phyloP scores from a whole-genome alignment of 352 stramenopile species.

The Pythium dissotocum region DNA sequence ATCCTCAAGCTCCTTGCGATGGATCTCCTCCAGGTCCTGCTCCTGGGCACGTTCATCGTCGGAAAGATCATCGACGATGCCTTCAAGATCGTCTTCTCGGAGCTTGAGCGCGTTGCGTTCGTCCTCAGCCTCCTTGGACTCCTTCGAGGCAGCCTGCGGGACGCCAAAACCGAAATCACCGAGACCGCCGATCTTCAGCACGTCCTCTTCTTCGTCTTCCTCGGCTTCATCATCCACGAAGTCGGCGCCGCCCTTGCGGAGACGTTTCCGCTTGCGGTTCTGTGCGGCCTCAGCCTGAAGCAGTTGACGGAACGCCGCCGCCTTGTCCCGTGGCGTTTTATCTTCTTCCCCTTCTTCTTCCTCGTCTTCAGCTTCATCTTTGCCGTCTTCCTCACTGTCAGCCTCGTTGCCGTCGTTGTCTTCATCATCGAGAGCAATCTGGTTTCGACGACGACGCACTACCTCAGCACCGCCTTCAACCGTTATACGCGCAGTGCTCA shows the following conservation, averaged over 20 bases:
- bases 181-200: slow-evolving; percentile 77
- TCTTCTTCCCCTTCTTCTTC: slow-evolving; percentile 16
- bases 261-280: slow-evolving; percentile 55
- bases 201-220: slow-evolving; percentile 85
- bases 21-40: slow-evolving; percentile 73
- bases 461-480: neutral
- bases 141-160: slow-evolving; percentile 60
- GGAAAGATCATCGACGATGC: slow-evolving; percentile 86
- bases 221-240: slow-evolving; percentile 86
- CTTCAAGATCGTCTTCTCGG: slow-evolving; percentile 77
- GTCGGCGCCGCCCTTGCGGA: slow-evolving; percentile 45
- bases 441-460: slow-evolving; percentile 36
- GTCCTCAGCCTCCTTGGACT: slow-evolving; percentile 77
- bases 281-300: slow-evolving; percentile 58
- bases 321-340: slow-evolving; percentile 55
- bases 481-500: neutral
- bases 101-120: slow-evolving; percentile 73
- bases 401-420: slow-evolving; percentile 60
- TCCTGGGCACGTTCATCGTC: slow-evolving; percentile 74
- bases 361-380: slow-evolving; percentile 31
- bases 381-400: slow-evolving; percentile 57
- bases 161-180: slow-evolving; percentile 87
- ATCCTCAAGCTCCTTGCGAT: slow-evolving; percentile 67
- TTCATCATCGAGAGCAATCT: slow-evolving; percentile 36
- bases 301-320: slow-evolving; percentile 65